Conservation (phyloP, 768 basidiomycete genomes). For the Russula sp. region DNA sequence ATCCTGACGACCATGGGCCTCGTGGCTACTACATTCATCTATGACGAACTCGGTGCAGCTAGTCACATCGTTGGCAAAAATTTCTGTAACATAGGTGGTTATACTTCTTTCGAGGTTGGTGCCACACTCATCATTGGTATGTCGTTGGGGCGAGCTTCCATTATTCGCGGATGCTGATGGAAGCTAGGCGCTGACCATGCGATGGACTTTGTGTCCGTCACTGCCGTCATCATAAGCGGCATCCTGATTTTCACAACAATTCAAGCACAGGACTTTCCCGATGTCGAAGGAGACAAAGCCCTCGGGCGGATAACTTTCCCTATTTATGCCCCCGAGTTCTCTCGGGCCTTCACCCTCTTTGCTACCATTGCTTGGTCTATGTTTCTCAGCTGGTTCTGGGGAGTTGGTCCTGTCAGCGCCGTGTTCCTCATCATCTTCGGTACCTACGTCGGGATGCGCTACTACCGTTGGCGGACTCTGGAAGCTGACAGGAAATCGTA, state of each 20-base stretch:
- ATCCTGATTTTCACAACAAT: conserved; percentile 25
- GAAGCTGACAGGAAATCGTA: conserved; percentile 22
- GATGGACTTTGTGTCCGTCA: conserved; percentile 20
- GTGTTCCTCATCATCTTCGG: conserved; percentile 19
- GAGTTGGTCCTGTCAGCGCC: conserved; percentile 18
- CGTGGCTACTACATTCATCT: conserved; percentile 22
- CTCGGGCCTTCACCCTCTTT: conserved; percentile 22
- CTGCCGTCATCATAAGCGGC: conserved; percentile 22
- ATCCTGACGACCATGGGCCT: conserved; percentile 20
- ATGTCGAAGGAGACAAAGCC: conserved; percentile 24
- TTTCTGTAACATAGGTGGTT: conserved; percentile 22
- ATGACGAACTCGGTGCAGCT: conserved; percentile 17
- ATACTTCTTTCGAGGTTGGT: conserved; percentile 24
- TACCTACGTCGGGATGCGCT: conserved; percentile 21
- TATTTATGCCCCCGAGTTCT: conserved; percentile 22
- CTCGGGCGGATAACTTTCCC: conserved; percentile 24
- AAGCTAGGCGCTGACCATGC: conserved; percentile 11
- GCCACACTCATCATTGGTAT: conserved; percentile 19
- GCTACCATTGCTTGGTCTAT: conserved; percentile 24
- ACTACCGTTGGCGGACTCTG: conserved; percentile 20
- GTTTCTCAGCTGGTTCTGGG: conserved; percentile 22
- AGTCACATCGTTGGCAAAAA: conserved; percentile 22
- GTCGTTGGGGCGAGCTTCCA: conserved; percentile 10
- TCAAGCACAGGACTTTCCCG: conserved; percentile 25
- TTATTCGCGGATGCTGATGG: conserved; percentile 13